Base-by-base conservation (phyloP, 352 stramenopile genomes). In the Elongisporangium anandrum region DNA sequence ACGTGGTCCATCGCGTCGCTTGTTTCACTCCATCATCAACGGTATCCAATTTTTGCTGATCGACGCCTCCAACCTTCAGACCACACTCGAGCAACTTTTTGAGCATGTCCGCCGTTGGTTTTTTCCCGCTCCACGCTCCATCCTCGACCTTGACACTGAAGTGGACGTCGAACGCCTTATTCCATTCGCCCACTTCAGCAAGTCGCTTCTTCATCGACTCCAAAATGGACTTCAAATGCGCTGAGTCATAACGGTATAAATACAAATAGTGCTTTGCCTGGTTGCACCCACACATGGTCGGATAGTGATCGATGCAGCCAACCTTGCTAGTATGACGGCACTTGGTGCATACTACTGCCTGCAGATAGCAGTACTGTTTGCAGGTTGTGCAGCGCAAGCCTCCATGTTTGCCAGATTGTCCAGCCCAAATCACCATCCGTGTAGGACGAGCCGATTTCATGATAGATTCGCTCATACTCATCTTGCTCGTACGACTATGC, bases 361-460 rank as follows among this genome's bases (percentile, higher is more conserved):
- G 79, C 1, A 95, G 54, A 65, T 90, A 95, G 63, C 86, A 95
- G 59, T 95, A 95, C 60, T 95, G 86, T 22, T 92, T 90, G 66
- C 86, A 95, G 3, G 65, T 69, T 0, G 74, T 71, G 48, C 86
- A 95, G 16, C 85, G 86, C 16, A 95, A 60, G 7, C 84, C 86
- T 55, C 92, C 75, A 24, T 75, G 77, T 54, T 89, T 93, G 17
- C 86, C 86, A 1, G 84, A 88, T 41, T 81, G 83, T 20, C 86
- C 86, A 3, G 86, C 86, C 86, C 86, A 95, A 3, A 90, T 60
- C 54, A 94, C 83, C 82, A 93, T 92, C 9, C 85, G 64, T 3
- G 77, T 88, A 16, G 78, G 72, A 4, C 81, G 72, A 29, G 72
- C 71, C 0, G 66, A 56, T 16, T 59, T 56, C 29, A 75, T n/a